phyloP scores from a whole-genome alignment of 2,329 filamentous ascomycete species.

The Phoma sp. region DNA sequence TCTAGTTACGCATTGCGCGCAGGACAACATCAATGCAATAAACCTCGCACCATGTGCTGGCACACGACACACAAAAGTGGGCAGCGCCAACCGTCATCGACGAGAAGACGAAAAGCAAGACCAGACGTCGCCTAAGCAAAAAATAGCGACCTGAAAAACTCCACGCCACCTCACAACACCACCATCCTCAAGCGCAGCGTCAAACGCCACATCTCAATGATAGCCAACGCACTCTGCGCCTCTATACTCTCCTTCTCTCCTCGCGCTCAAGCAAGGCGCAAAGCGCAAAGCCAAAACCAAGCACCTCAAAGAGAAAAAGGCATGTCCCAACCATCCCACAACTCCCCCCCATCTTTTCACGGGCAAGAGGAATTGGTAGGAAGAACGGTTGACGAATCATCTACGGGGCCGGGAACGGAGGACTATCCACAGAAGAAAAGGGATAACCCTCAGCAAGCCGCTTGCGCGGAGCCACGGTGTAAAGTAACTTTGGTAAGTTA shows the following conservation, averaged over 20 bases:
- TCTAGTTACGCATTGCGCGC: not conserved
- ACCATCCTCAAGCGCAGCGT: slow-evolving; percentile 12
- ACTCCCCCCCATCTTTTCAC: slow-evolving; percentile 52
- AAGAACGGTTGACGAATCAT: slow-evolving; percentile 45
- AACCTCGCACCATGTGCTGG: not conserved
- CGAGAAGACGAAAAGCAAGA: too few species aligned
- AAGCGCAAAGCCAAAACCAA: too few species aligned
- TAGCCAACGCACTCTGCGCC: not conserved
- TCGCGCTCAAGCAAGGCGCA: too few species aligned
- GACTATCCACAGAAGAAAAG: slow-evolving; percentile 44
- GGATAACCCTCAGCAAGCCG: slow-evolving; percentile 53
- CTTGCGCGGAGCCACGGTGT: slow-evolving; percentile 50
- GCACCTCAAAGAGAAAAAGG: too few species aligned
- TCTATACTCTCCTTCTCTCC: too few species aligned
- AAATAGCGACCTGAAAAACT: too few species aligned
- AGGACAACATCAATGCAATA: too few species aligned
- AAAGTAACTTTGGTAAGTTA: slow-evolving; percentile 30
- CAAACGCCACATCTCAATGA: slow-evolving; percentile 7
- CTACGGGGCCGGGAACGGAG: slow-evolving; percentile 54
- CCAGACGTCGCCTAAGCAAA: too few species aligned
- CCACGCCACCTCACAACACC: not conserved
- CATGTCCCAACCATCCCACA: slow-evolving; percentile 46
- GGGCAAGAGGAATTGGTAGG: slow-evolving; percentile 49
- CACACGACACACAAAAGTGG: too few species aligned
- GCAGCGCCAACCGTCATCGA: too few species aligned